Evolutionary conservation across 345 rosid genomes (phyloP), one percentile per base, ranked within the genome.

Genomic region (Acer saccharum): DNA sequence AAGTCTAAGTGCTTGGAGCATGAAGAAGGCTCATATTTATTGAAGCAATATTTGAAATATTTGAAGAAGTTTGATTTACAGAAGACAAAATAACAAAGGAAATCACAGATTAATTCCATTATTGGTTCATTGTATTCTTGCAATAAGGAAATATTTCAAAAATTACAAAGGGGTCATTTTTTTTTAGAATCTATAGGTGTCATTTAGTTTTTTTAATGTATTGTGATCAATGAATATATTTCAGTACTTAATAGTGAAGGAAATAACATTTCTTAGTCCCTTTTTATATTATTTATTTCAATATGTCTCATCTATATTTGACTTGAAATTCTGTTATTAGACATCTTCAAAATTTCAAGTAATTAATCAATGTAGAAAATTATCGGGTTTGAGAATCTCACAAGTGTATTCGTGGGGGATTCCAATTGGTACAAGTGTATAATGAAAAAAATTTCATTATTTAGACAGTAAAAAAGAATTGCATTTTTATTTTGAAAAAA

Each of bases 11-110:
- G 89, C 85, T 2, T 83, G 89, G 86, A 83, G 82, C 72, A 81
- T 86, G 89, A 79, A 77, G 75, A 83, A 68, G 3, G 86, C 86
- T 60, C 57, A 41, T 6, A 83, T 83, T 65, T 78, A 70, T 70
- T 81, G 74, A 80, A 66, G 14, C 41, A 8, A 46, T 46, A 35
- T 35, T 35, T 35, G 39, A 35, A 35, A 35, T 21, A 46, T 69
- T 69, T 21, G 39, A 69, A 69, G 57, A 60, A 16, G 7, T 17
- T 4, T 10, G 50, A 46, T 43, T 43, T 35, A 35, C 39, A 43
- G 46, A 43, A 43, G 46, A 43, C 46, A 43, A 43, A 43, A 43
- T 9, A 46, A 46, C 13, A 10, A 11, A 11, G 50, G 10, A 46
- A 46, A 46, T 46, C 50, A 46, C 50, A 46, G 10, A 10, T 46